These are phyloP conservation scores for Penicillium glabrum DNA, from an alignment of 2,329 filamentous ascomycete genomes.

Conservation along the genomic window DNA sequence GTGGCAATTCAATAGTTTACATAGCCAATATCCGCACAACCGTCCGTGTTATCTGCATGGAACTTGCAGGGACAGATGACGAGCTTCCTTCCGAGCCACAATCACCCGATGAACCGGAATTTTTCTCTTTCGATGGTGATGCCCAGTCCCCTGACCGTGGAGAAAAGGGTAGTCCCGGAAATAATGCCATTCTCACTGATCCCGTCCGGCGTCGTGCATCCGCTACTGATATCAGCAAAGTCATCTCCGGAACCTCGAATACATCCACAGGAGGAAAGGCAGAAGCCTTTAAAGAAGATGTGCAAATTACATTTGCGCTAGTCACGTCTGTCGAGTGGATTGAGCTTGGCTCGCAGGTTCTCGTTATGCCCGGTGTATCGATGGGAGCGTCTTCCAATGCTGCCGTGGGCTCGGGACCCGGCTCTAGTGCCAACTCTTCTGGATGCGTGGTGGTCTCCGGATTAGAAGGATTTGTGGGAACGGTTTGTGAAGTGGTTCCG, in stretches of 20 bases:
- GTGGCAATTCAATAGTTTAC: constrained; percentile 68
- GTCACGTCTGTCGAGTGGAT: constrained; percentile 59
- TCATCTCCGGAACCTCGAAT: constrained; percentile 17
- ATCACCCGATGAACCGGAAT: constrained; percentile 38
- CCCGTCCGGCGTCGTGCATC: constrained; percentile 8
- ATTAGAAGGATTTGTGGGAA: constrained; percentile 61
- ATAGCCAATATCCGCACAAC: constrained; percentile 82
- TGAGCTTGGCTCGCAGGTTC: constrained; percentile 55
- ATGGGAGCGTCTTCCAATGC: constrained; percentile 48
- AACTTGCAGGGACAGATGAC: constrained; percentile 30
- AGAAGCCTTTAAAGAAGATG: constrained; percentile 27
- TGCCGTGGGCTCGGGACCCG: constrained; percentile 50
- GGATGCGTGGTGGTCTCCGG: constrained; percentile 50
- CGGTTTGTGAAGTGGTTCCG: constrained; percentile 35
- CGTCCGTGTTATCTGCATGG: constrained; percentile 67
- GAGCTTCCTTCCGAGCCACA: constrained; percentile 21
- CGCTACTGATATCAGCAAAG: constrained; percentile 28
- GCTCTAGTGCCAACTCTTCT: constrained; percentile 18
- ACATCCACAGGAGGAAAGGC: not conserved
- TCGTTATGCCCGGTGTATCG: constrained; percentile 61
- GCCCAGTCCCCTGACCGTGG: constrained; percentile 13
- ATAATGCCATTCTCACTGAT: not conserved
- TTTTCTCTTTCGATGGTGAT: constrained; percentile 47
- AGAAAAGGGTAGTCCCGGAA: not conserved
- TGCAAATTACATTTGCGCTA: constrained; percentile 57